Conservation (phyloP, 2,329 filamentous ascomycete genomes). For the Lachnellula arida region DNA sequence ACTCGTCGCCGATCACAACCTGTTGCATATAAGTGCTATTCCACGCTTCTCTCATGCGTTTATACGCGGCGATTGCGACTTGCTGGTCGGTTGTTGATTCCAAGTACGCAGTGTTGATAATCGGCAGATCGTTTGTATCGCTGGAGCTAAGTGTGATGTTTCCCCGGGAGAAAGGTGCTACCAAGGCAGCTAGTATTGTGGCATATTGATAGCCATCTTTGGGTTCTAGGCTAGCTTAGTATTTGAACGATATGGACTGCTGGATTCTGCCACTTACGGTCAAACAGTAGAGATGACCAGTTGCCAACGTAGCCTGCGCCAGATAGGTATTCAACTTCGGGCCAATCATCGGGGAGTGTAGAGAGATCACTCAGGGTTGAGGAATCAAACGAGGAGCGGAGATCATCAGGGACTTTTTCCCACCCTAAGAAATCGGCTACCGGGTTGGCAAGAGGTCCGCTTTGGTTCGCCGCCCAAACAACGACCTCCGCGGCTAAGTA, state of each 20-base stretch:
- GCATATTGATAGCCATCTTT: conserved; percentile 34
- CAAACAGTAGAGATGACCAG: conserved; percentile 2
- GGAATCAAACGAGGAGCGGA: background rate
- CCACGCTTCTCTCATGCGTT: conserved; percentile 36
- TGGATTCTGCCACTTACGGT: background rate
- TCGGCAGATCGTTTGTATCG: conserved; percentile 35
- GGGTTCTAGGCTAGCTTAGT: background rate
- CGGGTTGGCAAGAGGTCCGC: conserved; percentile 1
- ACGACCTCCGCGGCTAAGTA: background rate
- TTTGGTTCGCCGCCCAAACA: background rate
- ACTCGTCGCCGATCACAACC: conserved; percentile 16
- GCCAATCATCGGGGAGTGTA: conserved; percentile 1
- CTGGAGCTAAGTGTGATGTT: conserved; percentile 38
- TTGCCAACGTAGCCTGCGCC: conserved; percentile 15
- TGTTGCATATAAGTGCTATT: conserved; percentile 12
- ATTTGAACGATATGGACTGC: too few species aligned
- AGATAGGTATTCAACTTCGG: conserved; percentile 8
- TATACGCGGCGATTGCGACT: conserved; percentile 40
- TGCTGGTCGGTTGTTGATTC: conserved; percentile 39
- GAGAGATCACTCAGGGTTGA: background rate
- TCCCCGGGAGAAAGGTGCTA: conserved; percentile 40
- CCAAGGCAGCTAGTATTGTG: conserved; percentile 32
- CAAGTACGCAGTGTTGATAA: conserved; percentile 42
- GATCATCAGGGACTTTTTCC: conserved; percentile 11
- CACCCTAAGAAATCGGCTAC: conserved; percentile 10